Conservation (phyloP, 768 basidiomycete species). For the Boletus coccyginus region DNA sequence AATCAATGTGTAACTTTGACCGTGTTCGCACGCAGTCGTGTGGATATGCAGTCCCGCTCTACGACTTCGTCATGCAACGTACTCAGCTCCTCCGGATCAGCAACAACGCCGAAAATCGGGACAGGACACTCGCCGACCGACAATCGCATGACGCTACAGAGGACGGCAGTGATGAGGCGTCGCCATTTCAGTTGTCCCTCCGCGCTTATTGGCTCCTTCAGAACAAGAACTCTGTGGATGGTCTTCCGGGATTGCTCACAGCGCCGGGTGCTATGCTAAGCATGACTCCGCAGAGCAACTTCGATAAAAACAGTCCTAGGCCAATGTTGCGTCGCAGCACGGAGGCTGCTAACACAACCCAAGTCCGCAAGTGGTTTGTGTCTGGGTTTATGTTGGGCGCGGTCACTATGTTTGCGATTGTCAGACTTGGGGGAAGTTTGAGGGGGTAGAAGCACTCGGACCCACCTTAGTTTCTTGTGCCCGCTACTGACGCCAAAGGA, state of each 20-base stretch:
- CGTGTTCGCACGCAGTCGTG: constrained; percentile 47
- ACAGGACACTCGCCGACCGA: constrained; percentile 25
- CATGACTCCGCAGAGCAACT: constrained; percentile 10
- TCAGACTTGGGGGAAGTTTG: background rate
- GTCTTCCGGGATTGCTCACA: constrained; percentile 47
- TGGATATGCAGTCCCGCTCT: constrained; percentile 62
- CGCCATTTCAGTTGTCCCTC: constrained; percentile 37
- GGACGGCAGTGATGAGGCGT: background rate
- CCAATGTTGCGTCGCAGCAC: constrained; percentile 11
- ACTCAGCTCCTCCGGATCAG: constrained; percentile 44
- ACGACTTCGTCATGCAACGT: constrained; percentile 56
- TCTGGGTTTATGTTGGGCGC: constrained; percentile 21
- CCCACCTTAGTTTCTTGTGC: background rate
- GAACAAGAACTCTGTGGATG: constrained; percentile 57
- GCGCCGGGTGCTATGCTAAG: constrained; percentile 21
- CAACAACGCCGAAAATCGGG: constrained; percentile 40
- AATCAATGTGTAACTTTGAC: background rate
- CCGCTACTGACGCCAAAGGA: background rate
- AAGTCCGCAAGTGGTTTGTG: constrained; percentile 11
- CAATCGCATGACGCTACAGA: background rate
- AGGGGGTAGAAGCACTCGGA: background rate
- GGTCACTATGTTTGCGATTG: constrained; percentile 5
- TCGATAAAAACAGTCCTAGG: constrained; percentile 12
- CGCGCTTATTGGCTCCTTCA: constrained; percentile 49
- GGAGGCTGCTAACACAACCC: too few relatives aligned